Conservation (phyloP, 805 yeast species). For the Wickerhamomyces bisporus region DNA sequence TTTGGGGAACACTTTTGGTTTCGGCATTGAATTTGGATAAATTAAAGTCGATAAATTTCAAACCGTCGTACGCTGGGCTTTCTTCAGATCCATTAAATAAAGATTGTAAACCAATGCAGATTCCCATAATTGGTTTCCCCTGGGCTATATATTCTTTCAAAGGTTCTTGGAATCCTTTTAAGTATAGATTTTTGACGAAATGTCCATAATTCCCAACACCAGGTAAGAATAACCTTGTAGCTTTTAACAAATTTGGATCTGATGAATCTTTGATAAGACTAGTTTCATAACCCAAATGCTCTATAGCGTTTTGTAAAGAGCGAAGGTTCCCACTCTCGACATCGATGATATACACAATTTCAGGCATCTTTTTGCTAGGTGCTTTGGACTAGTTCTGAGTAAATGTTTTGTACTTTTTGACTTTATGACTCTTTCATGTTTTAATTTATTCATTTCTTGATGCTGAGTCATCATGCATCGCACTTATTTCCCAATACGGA, state of each 20-base stretch:
- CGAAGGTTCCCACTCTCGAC: constrained; percentile 93
- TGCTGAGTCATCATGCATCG: too few relatives aligned
- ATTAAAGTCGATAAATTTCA: constrained; percentile 47
- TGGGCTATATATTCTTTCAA: constrained; percentile 58
- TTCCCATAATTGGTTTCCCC: constrained; percentile 93
- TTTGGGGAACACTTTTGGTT: constrained; percentile 86
- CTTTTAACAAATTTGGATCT: constrained; percentile 46
- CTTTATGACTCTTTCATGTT: too few relatives aligned
- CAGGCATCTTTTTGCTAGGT: constrained; percentile 14
- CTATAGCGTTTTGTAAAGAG: constrained; percentile 83
- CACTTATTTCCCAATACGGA: too few relatives aligned
- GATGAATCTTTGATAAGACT: constrained; percentile 51
- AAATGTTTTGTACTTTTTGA: neutral
- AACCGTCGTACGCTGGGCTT: constrained; percentile 55
- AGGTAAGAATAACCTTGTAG: constrained; percentile 68
- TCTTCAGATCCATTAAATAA: constrained; percentile 75
- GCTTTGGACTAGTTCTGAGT: neutral
- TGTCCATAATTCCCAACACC: constrained; percentile 99
- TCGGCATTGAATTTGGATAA: constrained; percentile 57
- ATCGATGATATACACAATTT: constrained; percentile 63
- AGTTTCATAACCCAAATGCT: constrained; percentile 66
- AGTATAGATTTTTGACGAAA: constrained; percentile 66
- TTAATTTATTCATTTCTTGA: too few relatives aligned
- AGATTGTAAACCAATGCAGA: constrained; percentile 94
- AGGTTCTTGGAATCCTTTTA: constrained; percentile 60